These are phyloP conservation scores for Scopulariopsis brevicaulis DNA, from an alignment of 2,329 filamentous ascomycete species.

Conservation along the genomic window DNA sequence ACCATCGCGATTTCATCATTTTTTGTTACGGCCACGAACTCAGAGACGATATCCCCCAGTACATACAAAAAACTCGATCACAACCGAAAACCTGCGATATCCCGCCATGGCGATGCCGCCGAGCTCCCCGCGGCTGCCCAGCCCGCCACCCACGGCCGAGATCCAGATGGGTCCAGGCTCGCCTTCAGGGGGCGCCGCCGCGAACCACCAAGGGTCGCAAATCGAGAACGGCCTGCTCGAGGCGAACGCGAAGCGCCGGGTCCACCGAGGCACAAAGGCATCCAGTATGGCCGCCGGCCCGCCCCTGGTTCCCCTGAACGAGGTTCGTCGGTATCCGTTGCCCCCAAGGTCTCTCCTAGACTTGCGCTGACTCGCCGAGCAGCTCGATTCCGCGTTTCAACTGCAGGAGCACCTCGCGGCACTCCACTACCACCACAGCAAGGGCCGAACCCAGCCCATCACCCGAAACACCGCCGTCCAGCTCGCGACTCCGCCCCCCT, in stretches of 20 bases:
- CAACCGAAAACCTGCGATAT: background rate
- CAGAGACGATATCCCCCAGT: background rate
- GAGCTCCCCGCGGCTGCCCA: constrained; percentile 85
- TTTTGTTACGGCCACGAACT: background rate
- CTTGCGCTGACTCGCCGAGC: background rate
- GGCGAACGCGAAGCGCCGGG: constrained; percentile 67
- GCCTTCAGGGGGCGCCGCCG: constrained; percentile 45
- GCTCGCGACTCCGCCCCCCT: constrained; percentile 69
- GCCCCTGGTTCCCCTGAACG: constrained; percentile 71
- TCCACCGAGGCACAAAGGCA: constrained; percentile 86
- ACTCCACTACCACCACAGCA: constrained; percentile 72
- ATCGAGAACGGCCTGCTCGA: constrained; percentile 56
- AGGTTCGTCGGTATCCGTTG: constrained; percentile 43
- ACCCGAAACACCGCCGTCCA: constrained; percentile 62
- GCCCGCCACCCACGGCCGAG: constrained; percentile 87
- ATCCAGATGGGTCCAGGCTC: constrained; percentile 81
- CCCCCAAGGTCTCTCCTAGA: background rate
- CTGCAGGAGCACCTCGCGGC: constrained; percentile 95
- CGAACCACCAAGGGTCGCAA: constrained; percentile 46
- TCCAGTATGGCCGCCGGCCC: constrained; percentile 88
- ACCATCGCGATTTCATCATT: background rate
- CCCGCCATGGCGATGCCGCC: constrained; percentile 45
- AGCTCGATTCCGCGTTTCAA: constrained; percentile 97
- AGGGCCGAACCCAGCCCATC: constrained; percentile 56
- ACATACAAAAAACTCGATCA: background rate